phyloP scores from a whole-genome alignment of 768 basidiomycete genomes.

The Kwoniella sp. region DNA sequence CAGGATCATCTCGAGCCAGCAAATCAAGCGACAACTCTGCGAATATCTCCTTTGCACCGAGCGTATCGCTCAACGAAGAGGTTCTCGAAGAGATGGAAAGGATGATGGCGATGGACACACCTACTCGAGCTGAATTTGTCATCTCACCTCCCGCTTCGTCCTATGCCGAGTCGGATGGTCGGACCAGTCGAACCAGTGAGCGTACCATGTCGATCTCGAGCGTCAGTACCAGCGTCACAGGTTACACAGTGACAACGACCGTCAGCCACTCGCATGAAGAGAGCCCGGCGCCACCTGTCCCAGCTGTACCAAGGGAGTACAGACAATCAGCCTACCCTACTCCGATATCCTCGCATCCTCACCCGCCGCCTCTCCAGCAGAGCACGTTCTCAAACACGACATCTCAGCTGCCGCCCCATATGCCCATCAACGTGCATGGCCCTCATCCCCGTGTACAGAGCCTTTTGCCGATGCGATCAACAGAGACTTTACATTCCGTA shows the following conservation, averaged over 20 bases:
- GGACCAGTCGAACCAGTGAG: constrained; percentile 16
- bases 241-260: neutral
- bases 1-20: neutral
- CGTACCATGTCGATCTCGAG: constrained; percentile 6
- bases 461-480: constrained; percentile 20
- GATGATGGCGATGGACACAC: constrained; percentile 48
- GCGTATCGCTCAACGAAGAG: constrained; percentile 25
- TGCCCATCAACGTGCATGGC: neutral
- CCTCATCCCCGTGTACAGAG: constrained; percentile 22
- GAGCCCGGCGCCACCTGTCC: constrained; percentile 16
- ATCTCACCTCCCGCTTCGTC: constrained; percentile 35
- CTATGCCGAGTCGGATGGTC: neutral
- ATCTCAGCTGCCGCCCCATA: neutral
- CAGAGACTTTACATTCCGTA: constrained; percentile 27
- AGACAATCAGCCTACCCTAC: constrained; percentile 6
- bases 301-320: constrained; percentile 7
- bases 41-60: neutral
- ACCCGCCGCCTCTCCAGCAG: constrained; percentile 24
- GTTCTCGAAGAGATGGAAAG: constrained; percentile 45
- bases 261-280: neutral
- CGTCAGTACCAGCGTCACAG: neutral
- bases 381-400: neutral
- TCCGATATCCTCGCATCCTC: constrained; percentile 19
- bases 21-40: neutral
- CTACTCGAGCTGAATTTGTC: constrained; percentile 49